Base-by-base conservation (phyloP, 768 basidiomycete species). In the Tremella yokohamensis region DNA sequence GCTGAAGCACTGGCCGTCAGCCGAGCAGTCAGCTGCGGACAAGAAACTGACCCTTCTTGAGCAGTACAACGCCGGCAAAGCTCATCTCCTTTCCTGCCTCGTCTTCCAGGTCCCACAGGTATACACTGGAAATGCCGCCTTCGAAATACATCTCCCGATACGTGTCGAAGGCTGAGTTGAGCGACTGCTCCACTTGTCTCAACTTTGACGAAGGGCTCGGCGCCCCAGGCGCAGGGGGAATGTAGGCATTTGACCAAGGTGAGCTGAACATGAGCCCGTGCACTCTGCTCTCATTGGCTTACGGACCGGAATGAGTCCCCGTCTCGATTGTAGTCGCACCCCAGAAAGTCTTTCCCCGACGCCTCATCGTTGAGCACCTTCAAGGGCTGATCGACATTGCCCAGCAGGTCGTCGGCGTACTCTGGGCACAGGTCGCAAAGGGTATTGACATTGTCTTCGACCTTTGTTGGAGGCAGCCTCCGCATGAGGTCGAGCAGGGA, bases 61-160 rank as follows among this genome's bases (percentile, higher is more conserved):
- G 79, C 54, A 99, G 79, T 0, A 98, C 96, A 1, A 94, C 94
- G 9, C 96, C 96, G 8, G 96, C 94, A 76, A 97, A 98, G 51
- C 87, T 89, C 54, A 70, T 68, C 52, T 70, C 72, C 40, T 60
- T 66, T 11, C 39, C 38, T 0, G 56, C 26, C 15, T 89, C 90
- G 68, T 98, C 93, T 57, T 97, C 94, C 24, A 92, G 82, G 73
- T 98, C 94, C 96, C 96, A 99, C 18, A 99, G 84, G 77, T 93
- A 99, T 15, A 96, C 94, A 20, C 89, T 91, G 24, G 91, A 96
- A 1, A 90, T 86, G 2, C 96, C 96, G n/a, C 94, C 94, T 78
- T 98, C 96, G 76, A 85, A 99, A 80, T 99, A 99, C 93, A 97
- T 84, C 78, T 97, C 94, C 22, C 93, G 85, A 77, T 99, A 99